A percentile compares a stretch with the other conserved stretches of the same genome.
Conservation (phyloP, 2,329 filamentous ascomycete genomes). For the Epichloe brachyelytri region DNA sequence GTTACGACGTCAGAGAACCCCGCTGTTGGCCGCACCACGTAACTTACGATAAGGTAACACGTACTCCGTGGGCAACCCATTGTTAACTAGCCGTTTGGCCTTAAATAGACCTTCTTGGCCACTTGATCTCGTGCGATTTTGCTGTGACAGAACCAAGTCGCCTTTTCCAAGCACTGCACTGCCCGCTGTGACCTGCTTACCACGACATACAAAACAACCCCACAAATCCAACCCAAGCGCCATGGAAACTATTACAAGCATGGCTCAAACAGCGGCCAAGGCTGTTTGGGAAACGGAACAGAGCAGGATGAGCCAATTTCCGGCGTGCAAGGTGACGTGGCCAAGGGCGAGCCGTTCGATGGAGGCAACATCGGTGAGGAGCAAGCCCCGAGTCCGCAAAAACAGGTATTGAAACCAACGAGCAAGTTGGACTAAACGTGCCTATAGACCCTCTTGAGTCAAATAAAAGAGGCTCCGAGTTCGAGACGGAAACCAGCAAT, state of each 20-base stretch:
- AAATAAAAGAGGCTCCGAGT: neutral
- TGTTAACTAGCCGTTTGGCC: neutral
- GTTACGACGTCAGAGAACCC: conserved; percentile 5
- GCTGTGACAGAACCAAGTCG: too few species aligned
- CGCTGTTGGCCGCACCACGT: neutral
- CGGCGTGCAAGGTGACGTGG: conserved; percentile 54
- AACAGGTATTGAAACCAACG: too few species aligned
- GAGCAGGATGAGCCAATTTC: conserved; percentile 52
- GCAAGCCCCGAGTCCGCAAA: neutral
- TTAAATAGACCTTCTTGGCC: neutral
- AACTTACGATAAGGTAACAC: neutral
- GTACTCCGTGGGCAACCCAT: too few species aligned
- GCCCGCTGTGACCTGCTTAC: neutral
- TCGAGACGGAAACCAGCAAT: neutral
- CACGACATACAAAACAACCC: neutral
- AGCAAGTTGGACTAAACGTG: too few species aligned
- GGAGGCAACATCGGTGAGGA: conserved; percentile 54
- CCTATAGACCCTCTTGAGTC: neutral
- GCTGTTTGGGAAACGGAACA: conserved; percentile 30
- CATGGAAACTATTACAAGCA: conserved; percentile 54
- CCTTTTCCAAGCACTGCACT: neutral
- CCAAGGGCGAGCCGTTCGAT: conserved; percentile 61
- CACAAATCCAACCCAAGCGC: conserved; percentile 5
- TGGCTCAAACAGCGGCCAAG: conserved; percentile 29
- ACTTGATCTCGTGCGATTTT: too few species aligned